Conservation (phyloP, 2,329 filamentous ascomycete genomes). For the Venturiaceae sp. region DNA sequence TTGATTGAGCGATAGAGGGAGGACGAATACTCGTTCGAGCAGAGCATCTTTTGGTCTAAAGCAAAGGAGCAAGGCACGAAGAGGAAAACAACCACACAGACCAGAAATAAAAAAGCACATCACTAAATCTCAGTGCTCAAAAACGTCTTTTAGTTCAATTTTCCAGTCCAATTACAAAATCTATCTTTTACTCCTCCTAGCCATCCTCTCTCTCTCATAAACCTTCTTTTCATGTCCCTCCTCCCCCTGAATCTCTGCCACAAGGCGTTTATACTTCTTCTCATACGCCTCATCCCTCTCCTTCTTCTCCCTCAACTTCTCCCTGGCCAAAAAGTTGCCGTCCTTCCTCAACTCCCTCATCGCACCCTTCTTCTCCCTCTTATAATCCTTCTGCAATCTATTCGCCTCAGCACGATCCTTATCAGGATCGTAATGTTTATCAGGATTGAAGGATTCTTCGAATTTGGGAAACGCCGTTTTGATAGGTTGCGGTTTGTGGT, state of each 20-base stretch:
- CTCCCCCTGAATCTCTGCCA: conserved; percentile 92
- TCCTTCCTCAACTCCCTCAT: conserved; percentile 93
- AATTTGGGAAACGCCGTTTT: conserved; percentile 87
- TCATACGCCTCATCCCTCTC: conserved; percentile 89
- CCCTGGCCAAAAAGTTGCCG: conserved; percentile 82
- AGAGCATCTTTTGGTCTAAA: too few relatives aligned
- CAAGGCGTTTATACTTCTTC: conserved; percentile 84
- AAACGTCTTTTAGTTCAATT: too few relatives aligned
- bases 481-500: conserved; percentile 82
- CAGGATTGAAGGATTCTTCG: conserved; percentile 88
- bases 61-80: too few relatives aligned
- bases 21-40: too few relatives aligned
- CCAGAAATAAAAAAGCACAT: too few relatives aligned
- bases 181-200: conserved; percentile 55
- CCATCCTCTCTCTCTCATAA: conserved; percentile 79
- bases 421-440: conserved; percentile 95
- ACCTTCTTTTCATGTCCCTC: conserved; percentile 78
- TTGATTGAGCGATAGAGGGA: too few relatives aligned
- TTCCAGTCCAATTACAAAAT: background rate
- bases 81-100: too few relatives aligned
- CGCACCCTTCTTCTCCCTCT: conserved; percentile 89
- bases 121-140: too few relatives aligned
- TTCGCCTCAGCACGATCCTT: conserved; percentile 76
- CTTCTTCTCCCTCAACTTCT: conserved; percentile 87
- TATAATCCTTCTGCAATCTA: conserved; percentile 83